A percentile compares a stretch with the other conserved stretches of the same genome.
Conservation (phyloP, 1,284 basidiomycete genomes). For the Melampsora abietis-canadensis region DNA sequence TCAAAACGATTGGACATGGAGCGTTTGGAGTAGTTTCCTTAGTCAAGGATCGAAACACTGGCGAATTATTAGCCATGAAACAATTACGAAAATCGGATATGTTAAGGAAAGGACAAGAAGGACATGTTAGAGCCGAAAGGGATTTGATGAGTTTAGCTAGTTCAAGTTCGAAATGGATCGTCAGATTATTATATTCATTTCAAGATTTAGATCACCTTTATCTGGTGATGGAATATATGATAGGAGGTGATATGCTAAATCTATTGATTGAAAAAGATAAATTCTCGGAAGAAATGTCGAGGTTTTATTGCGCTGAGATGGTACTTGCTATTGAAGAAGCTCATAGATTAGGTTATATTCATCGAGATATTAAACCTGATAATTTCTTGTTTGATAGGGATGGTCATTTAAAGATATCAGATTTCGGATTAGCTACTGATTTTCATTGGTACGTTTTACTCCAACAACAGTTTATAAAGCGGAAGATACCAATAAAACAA, state of each 20-base stretch:
- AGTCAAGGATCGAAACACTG: constrained; percentile 74
- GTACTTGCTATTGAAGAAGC: constrained; percentile 90
- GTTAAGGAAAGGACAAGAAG: constrained; percentile 96
- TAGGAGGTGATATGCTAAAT: constrained; percentile 90
- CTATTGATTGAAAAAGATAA: constrained; percentile 88
- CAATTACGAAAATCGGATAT: constrained; percentile 94
- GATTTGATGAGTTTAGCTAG: constrained; percentile 74
- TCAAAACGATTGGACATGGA: constrained; percentile 94
- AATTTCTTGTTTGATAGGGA: constrained; percentile 91
- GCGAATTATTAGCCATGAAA: constrained; percentile 90
- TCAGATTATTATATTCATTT: constrained; percentile 80
- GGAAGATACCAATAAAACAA: too few species aligned
- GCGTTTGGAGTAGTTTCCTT: constrained; percentile 95
- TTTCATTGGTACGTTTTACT: constrained; percentile 43
- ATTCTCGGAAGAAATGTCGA: constrained; percentile 87
- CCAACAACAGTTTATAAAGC: too few species aligned
- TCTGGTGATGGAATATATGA: constrained; percentile 70
- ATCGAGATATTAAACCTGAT: constrained; percentile 93
- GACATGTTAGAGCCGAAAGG: constrained; percentile 84
- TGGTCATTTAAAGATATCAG: constrained; percentile 89
- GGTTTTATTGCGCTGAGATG: constrained; percentile 98
- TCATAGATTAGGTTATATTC: constrained; percentile 91
- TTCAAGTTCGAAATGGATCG: constrained; percentile 76
- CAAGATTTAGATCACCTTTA: constrained; percentile 88
- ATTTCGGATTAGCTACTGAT: constrained; percentile 86